phyloP scores from a whole-genome alignment of 2,329 filamentous ascomycete genomes.

The Hymenoscyphus albidus region DNA sequence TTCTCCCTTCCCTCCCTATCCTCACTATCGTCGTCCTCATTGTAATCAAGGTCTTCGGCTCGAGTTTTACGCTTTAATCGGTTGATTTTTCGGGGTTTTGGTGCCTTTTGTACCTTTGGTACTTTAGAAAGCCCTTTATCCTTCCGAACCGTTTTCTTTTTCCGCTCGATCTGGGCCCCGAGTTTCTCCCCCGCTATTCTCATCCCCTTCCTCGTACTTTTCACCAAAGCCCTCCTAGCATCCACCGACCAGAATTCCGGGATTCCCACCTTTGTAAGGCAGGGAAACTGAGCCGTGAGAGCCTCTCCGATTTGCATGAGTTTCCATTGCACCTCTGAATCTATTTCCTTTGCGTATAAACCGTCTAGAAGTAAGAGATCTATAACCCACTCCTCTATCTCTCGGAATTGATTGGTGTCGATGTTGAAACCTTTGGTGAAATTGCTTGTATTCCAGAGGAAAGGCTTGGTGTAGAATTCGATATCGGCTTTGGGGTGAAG shows the following conservation, averaged over 20 bases:
- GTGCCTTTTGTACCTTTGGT: not conserved
- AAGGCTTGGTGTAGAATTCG: not conserved
- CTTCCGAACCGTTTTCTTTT: not conserved
- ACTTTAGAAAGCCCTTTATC: not conserved
- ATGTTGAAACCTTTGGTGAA: not conserved
- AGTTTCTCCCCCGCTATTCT: not conserved
- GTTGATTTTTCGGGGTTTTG: not conserved
- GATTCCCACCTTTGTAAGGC: slow-evolving; percentile 2
- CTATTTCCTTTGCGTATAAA: not conserved
- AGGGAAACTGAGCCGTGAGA: not conserved
- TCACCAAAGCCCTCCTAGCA: not conserved
- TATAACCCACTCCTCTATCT: not conserved
- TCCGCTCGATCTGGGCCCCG: not conserved
- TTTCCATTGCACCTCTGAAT: not conserved
- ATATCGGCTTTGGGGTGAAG: not conserved
- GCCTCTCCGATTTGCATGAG: not conserved
- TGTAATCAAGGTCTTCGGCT: not conserved
- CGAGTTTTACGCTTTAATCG: not conserved
- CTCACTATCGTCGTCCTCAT: not conserved
- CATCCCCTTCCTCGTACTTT: not conserved
- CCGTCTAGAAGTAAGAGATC: not conserved
- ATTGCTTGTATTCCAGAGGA: not conserved
- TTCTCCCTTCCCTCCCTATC: not conserved
- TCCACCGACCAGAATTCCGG: not conserved
- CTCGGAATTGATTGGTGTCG: not conserved